Conservation (phyloP, 345 rosid species). For the Pugionium dolabratum region DNA sequence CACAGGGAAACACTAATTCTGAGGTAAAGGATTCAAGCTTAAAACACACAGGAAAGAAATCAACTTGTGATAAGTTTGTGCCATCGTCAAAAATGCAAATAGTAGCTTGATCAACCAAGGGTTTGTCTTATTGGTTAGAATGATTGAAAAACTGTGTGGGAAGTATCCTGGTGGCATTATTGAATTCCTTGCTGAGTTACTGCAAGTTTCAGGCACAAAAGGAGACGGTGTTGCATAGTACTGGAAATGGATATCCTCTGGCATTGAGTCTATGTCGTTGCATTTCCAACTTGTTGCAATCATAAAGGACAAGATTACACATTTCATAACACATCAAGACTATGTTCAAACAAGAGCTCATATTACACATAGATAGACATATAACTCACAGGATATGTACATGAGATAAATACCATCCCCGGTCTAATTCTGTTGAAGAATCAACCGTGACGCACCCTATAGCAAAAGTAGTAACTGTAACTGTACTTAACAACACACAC, state of each 20-base stretch:
- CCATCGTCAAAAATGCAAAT: conserved; percentile 48
- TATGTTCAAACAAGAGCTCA: conserved; percentile 10
- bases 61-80: conserved; percentile 36
- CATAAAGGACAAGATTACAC: not conserved
- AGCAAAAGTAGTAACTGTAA: conserved; percentile 10
- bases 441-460: conserved; percentile 40
- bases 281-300: conserved; percentile 30
- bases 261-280: conserved; percentile 35
- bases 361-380: conserved; percentile 30
- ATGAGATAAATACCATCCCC: conserved; percentile 37
- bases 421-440: conserved; percentile 30
- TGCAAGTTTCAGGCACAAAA: conserved; percentile 10
- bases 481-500: conserved; percentile 30
- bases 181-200: conserved; percentile 19
- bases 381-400: conserved; percentile 36
- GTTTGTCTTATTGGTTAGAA: conserved; percentile 46
- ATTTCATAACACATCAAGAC: not conserved
- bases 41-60: conserved; percentile 37
- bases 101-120: conserved; percentile 67
- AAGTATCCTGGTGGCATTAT: conserved; percentile 33
- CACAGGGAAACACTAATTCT: conserved; percentile 37
- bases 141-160: conserved; percentile 31
- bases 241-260: conserved; percentile 36
- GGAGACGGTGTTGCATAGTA: not conserved
- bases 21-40: conserved; percentile 36